Conservation (phyloP, 169 alveolate species). For the Plasmodium vinckei region DNA sequence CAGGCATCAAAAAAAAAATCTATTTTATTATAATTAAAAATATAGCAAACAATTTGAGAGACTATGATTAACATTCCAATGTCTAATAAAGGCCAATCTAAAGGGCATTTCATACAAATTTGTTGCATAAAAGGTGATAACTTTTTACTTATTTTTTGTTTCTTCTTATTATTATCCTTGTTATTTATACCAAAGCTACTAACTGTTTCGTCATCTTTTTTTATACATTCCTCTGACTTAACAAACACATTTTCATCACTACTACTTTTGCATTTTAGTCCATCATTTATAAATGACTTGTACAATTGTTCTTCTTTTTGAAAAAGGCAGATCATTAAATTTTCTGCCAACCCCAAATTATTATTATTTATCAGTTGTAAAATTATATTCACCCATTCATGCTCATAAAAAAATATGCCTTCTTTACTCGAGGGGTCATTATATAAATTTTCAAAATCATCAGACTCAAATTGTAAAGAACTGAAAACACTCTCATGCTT, state of each 20-base stretch:
- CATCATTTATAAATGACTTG: slow-evolving; percentile 12
- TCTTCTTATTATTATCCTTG: not conserved
- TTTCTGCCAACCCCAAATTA: slow-evolving; percentile 55
- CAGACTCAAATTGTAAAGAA: too few species aligned
- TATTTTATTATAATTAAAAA: slow-evolving; percentile 46
- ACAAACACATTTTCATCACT: too few species aligned
- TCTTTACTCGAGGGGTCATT: not conserved
- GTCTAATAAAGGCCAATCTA: slow-evolving; percentile 66
- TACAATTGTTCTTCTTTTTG: slow-evolving; percentile 61
- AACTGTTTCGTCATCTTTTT: not conserved
- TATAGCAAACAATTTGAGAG: slow-evolving; percentile 56
- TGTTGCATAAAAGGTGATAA: slow-evolving; percentile 59
- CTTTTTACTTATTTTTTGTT: not conserved
- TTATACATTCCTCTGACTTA: too few species aligned
- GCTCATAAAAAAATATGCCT: slow-evolving; percentile 49
- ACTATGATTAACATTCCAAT: slow-evolving; percentile 55
- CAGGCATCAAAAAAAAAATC: slow-evolving; percentile 22
- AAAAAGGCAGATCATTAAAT: slow-evolving; percentile 50
- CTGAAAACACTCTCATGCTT: too few species aligned
- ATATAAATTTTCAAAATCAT: too few species aligned
- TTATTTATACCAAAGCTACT: not conserved
- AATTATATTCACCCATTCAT: slow-evolving; percentile 54
- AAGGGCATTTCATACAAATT: slow-evolving; percentile 31
- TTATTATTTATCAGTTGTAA: slow-evolving; percentile 50
- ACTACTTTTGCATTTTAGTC: too few species aligned